Evolutionary conservation across 371 early-diverging fungal genomes (phyloP), one percentile per base, ranked within the genome.

Genomic region (Rhizopus microsporus): DNA sequence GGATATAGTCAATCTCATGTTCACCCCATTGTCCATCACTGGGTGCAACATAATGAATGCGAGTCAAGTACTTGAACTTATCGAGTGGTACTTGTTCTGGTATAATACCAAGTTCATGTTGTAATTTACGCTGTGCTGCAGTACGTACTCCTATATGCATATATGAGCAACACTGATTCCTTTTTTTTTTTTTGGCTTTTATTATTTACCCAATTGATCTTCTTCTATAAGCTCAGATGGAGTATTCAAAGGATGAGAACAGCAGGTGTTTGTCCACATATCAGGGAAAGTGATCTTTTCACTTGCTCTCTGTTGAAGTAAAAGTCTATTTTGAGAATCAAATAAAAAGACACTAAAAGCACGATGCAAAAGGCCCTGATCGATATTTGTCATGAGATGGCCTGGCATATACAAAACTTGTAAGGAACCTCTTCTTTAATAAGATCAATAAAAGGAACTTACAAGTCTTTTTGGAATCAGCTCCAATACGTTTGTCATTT

Each of bases 231-330:
- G 65, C 76, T 97, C 98, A 12, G 81, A 82, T n/a, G 84, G 71
- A 9, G 75, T 81, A 69, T 88, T 86, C 56, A 97, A 84, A 13
- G 98, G 98, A 68, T 98, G 98, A 40, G 94, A 93, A 79, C 98
- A 98, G 80, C 97, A 97, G 7, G 98, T 97, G 79, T 98, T 98
- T 54, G 98, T 97, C 81, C 84, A 97, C 83, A 87, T 87, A 46
- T 90, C 90, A 10, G 98, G 98, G 72, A 98, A 98, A 4, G 98
- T 98, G 74, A 97, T 96, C 78, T 98, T 98, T 67, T 95, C 97
- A 12, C 75, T 71, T 3, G 98, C 92, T 30, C 98, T 90, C 71
- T 93, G 95, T 72, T 98, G 97, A 54, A 97, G 83, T 42, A 98
- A 82, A 10, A 98, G 85, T 60, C 88, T 81, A 68, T 85, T 85